phyloP scores from a whole-genome alignment of 345 rosid genomes.

The Linum usitatissimum region DNA sequence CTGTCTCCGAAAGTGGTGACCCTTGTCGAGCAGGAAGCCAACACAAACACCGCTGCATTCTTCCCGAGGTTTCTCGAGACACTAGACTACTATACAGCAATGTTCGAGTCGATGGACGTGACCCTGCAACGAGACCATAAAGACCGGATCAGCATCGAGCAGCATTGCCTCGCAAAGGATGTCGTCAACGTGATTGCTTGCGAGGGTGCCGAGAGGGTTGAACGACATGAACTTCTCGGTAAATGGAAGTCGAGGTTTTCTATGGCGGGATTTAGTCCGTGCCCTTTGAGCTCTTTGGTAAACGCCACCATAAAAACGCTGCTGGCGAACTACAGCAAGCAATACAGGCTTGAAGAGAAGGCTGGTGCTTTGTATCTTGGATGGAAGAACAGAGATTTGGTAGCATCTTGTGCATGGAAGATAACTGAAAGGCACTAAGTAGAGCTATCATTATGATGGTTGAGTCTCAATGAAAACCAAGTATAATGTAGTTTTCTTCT shows the following conservation, averaged over 20 bases:
- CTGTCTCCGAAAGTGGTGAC: slow-evolving; percentile 80
- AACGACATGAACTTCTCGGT: slow-evolving; percentile 70
- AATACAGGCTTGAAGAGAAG: slow-evolving; percentile 63
- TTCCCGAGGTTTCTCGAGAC: slow-evolving; percentile 71
- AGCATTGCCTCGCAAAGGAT: slow-evolving; percentile 84
- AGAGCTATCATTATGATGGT: neutral
- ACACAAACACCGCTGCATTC: slow-evolving; percentile 80
- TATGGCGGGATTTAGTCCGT: slow-evolving; percentile 74
- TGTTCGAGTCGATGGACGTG: slow-evolving; percentile 80
- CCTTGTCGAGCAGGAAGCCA: slow-evolving; percentile 87
- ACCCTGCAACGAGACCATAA: slow-evolving; percentile 59
- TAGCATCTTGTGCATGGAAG: slow-evolving; percentile 85
- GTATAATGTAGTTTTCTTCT: neutral
- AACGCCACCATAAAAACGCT: slow-evolving; percentile 57
- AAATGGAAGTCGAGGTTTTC: slow-evolving; percentile 75
- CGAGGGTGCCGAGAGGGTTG: slow-evolving; percentile 80
- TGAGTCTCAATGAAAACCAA: neutral
- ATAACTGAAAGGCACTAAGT: slow-evolving; percentile 17
- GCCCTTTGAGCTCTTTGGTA: slow-evolving; percentile 68
- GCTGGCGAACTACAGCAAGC: slow-evolving; percentile 45
- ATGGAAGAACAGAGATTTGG: slow-evolving; percentile 79
- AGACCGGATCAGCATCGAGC: slow-evolving; percentile 77
- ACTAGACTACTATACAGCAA: slow-evolving; percentile 60
- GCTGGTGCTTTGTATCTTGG: slow-evolving; percentile 77
- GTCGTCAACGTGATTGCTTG: slow-evolving; percentile 84